Conservation (phyloP, 345 rosid species). For the Aquilaria yunnanensis region DNA sequence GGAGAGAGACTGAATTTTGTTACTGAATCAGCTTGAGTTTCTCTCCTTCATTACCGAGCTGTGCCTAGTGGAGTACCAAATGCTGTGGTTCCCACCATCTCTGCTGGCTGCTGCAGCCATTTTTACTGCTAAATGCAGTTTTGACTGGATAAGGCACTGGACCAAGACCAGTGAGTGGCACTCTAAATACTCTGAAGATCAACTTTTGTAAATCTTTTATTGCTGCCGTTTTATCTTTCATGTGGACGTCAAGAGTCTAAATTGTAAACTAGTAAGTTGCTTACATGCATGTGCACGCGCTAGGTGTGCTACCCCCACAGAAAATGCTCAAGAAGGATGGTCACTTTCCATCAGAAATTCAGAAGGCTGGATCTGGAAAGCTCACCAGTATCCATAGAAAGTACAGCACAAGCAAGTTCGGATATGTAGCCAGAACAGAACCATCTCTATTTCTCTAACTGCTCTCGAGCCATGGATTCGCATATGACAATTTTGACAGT, state of each 20-base stretch:
- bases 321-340: conserved; percentile 21
- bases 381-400: conserved; percentile 15
- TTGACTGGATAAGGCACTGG: conserved; percentile 35
- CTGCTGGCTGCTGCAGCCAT: conserved; percentile 62
- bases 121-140: conserved; percentile 50
- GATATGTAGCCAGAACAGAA: conserved; percentile 7
- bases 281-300: too few relatives aligned
- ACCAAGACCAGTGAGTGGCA: conserved; percentile 42
- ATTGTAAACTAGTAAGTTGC: too few relatives aligned
- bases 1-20: not conserved
- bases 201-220: conserved; percentile 30
- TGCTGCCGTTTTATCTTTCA: not conserved
- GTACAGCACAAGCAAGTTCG: conserved; percentile 10
- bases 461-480: too few relatives aligned
- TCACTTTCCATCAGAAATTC: conserved; percentile 14
- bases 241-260: not conserved
- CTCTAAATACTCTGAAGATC: conserved; percentile 38
- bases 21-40: conserved; percentile 26
- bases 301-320: too few relatives aligned
- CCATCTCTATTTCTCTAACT: conserved; percentile 14
- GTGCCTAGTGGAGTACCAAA: conserved; percentile 44
- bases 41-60: conserved; percentile 50
- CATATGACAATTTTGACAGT: too few relatives aligned
- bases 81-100: conserved; percentile 57
- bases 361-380: conserved; percentile 14